Evolutionary conservation across 164 flowering plant species (phyloP).

Genomic region (Warburgia ugandensis): DNA sequence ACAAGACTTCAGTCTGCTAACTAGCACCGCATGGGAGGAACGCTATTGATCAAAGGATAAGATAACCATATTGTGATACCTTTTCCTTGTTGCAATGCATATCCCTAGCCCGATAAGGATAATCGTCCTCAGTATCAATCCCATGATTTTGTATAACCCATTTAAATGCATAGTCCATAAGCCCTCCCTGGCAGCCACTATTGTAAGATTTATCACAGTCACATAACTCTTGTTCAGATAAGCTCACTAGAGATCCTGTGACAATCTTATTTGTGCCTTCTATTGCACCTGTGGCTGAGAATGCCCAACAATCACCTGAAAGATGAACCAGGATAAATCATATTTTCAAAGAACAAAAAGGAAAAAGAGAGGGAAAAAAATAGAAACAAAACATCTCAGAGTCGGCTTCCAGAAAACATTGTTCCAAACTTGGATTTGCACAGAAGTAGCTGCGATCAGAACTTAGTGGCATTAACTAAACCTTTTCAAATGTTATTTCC

Average conservation of each 20-base stretch:
- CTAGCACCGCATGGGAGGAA: too few relatives aligned
- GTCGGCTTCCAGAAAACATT: too few relatives aligned
- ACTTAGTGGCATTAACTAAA: too few relatives aligned
- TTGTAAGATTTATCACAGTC: slow-evolving; percentile 79
- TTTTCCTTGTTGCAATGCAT: slow-evolving; percentile 52
- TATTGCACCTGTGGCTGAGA: slow-evolving; percentile 92
- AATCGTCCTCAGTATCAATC: slow-evolving; percentile 89
- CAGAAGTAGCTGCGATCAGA: too few relatives aligned
- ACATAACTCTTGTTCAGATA: slow-evolving; percentile 89
- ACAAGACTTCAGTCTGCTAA: neutral
- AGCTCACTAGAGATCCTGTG: slow-evolving; percentile 78
- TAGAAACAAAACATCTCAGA: neutral
- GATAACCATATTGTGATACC: slow-evolving; percentile 36
- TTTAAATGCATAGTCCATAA: slow-evolving; percentile 90
- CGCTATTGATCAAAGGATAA: too few relatives aligned
- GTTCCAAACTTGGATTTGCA: too few relatives aligned
- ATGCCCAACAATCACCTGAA: slow-evolving; percentile 96
- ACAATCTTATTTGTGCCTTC: slow-evolving; percentile 87
- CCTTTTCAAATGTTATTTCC: too few relatives aligned
- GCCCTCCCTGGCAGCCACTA: slow-evolving; percentile 83
- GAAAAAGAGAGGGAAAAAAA: too few relatives aligned
- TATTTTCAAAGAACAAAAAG: too few relatives aligned
- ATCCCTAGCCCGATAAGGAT: slow-evolving; percentile 55
- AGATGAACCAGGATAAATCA: neutral
- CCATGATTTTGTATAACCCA: slow-evolving; percentile 73